These are phyloP conservation scores for Solanum stenotomum DNA, from an alignment of 257 asterid species.

Conservation along the genomic window DNA sequence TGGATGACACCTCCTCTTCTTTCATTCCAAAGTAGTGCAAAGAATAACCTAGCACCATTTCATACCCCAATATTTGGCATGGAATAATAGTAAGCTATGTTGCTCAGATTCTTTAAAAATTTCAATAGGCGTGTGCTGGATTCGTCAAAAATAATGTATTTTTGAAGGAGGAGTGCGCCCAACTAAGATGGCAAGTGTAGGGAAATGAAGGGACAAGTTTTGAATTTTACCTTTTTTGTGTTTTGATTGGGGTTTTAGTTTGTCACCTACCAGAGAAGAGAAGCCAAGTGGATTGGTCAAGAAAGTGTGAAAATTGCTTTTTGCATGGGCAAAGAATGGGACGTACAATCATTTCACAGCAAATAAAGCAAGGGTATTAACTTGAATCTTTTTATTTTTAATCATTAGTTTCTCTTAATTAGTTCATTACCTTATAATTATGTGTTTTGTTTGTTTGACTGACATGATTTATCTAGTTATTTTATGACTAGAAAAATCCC, in stretches of 20 bases:
- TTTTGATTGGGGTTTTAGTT: neutral
- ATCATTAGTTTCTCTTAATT: neutral
- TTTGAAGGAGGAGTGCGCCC: no score
- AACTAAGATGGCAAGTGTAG: neutral
- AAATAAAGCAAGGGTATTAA: neutral
- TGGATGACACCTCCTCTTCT: slow-evolving; percentile 30
- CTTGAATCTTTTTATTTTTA: slow-evolving; percentile 5
- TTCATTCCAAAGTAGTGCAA: slow-evolving; percentile 24
- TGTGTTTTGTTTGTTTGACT: neutral
- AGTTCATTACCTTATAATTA: neutral
- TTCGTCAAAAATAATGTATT: no score
- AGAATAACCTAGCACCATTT: slow-evolving; percentile 21
- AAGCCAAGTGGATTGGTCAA: slow-evolving; percentile 48
- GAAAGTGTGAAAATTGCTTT: slow-evolving; percentile 21
- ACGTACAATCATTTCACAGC: slow-evolving; percentile 33
- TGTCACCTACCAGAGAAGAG: slow-evolving; percentile 6
- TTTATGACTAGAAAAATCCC: neutral
- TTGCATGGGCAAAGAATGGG: slow-evolving; percentile 28
- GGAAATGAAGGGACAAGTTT: neutral
- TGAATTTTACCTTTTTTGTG: slow-evolving; percentile 1
- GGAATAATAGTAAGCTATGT: slow-evolving; percentile 20
- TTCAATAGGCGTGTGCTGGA: no score
- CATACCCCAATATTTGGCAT: slow-evolving; percentile 43
- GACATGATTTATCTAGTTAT: slow-evolving; percentile 4
- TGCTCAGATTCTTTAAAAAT: no score